phyloP scores from a whole-genome alignment of 2,329 filamentous ascomycete species.

The Colletotrichum zoysiae region DNA sequence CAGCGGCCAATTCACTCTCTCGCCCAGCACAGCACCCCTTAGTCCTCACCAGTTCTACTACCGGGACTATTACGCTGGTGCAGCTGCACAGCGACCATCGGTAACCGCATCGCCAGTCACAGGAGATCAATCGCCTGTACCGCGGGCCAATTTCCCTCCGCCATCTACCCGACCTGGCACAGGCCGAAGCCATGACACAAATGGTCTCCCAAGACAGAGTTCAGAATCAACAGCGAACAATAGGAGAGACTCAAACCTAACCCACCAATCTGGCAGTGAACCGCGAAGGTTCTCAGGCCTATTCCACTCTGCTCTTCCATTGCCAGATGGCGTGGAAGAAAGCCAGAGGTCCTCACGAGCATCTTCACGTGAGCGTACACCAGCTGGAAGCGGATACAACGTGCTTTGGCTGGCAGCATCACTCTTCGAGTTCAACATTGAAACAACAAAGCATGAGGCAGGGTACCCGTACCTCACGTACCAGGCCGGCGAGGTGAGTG shows the following conservation, averaged over 20 bases:
- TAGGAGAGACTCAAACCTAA: constrained; percentile 68
- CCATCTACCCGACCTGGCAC: constrained; percentile 67
- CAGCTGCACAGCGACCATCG: constrained; percentile 51
- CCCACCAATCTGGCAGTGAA: constrained; percentile 61
- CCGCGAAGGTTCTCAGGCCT: constrained; percentile 76
- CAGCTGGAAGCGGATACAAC: constrained; percentile 70
- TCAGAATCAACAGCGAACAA: constrained; percentile 61
- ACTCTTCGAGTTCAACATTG: constrained; percentile 97
- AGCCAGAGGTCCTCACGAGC: constrained; percentile 67
- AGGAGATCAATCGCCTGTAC: constrained; percentile 64
- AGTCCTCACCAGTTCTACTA: constrained; percentile 69
- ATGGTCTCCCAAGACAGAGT: constrained; percentile 63
- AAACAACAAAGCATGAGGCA: constrained; percentile 89
- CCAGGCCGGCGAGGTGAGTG: constrained; percentile 85
- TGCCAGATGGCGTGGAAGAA: constrained; percentile 74
- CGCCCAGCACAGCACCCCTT: constrained; percentile 63
- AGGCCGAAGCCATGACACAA: constrained; percentile 70
- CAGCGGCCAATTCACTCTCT: constrained; percentile 75
- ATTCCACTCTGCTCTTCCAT: constrained; percentile 88
- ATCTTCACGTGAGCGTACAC: constrained; percentile 69
- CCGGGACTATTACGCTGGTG: constrained; percentile 64
- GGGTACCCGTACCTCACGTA: constrained; percentile 98
- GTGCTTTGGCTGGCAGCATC: constrained; percentile 93
- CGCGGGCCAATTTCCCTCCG: constrained; percentile 51
- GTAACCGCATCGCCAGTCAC: constrained; percentile 63